These are phyloP conservation scores for Fusarium hostae DNA, from an alignment of 2,329 filamentous ascomycete species.

Conservation along the genomic window DNA sequence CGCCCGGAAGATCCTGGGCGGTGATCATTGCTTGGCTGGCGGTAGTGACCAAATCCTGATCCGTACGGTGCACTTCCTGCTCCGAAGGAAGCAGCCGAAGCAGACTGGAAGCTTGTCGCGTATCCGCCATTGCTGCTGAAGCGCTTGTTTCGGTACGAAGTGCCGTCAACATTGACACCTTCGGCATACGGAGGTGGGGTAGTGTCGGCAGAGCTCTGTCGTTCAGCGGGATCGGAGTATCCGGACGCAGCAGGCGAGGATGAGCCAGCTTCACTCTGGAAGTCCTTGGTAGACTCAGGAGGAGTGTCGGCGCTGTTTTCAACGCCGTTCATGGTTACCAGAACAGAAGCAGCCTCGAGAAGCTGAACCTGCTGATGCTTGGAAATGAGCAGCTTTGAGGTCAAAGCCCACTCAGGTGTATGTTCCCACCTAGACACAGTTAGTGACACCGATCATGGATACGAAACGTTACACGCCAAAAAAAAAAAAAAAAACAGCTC, in stretches of 20 bases:
- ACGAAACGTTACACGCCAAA: constrained; percentile 31
- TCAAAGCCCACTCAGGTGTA: constrained; percentile 96
- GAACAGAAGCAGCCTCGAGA: constrained; percentile 94
- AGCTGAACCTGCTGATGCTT: constrained; percentile 99
- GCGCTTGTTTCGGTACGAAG: constrained; percentile 66
- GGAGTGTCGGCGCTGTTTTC: constrained; percentile 66
- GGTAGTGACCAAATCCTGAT: constrained; percentile 67
- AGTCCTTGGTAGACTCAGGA: constrained; percentile 73
- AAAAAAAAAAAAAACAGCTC: constrained; percentile 23
- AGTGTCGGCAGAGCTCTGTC: constrained; percentile 87
- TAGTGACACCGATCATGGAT: constrained; percentile 41
- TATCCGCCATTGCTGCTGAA: constrained; percentile 68
- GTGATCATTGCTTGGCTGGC: constrained; percentile 79
- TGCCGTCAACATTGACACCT: constrained; percentile 64
- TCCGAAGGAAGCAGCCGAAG: constrained; percentile 62
- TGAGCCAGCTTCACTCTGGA: constrained; percentile 83
- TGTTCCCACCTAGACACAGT: constrained; percentile 87
- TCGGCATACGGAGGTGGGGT: constrained; percentile 87
- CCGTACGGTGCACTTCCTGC: constrained; percentile 60
- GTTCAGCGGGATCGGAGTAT: constrained; percentile 81
- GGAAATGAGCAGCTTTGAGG: constrained; percentile 96
- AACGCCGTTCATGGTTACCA: constrained; percentile 84
- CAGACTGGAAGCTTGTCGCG: constrained; percentile 85
- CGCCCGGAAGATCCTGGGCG: constrained; percentile 84
- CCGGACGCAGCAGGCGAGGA: constrained; percentile 83